Evolutionary conservation across 352 stramenopile genomes (phyloP), one percentile per base, ranked within the genome.

Genomic region (Phytophthora cactorum): DNA sequence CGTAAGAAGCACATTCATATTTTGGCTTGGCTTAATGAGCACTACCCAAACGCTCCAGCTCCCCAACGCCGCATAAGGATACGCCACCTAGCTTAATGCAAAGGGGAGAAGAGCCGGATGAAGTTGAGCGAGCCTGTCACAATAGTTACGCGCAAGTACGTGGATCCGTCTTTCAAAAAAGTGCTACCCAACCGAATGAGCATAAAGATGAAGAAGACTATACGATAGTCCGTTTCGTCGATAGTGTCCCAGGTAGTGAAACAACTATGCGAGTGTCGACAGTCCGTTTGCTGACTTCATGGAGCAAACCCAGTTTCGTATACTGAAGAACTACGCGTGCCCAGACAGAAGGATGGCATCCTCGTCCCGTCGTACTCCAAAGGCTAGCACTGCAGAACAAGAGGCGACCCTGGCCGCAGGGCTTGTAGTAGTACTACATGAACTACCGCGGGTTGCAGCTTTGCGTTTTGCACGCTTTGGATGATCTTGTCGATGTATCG

Each of bases 1-100:
- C 54, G 61, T 22, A 66, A 63, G 45, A 65, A 63, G 25, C 49
- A 75, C 45, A 41, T 58, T 3, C 34, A 69, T 41, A 68, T 79
- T 57, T 54, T 77, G 59, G 52, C 58, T 8, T 79, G 70, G 63
- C 56, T 79, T 41, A 53, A 55, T 43, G 68, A 77, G 44, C 51
- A 69, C 64, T 77, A 77, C 44, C 66, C 70, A 0, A 45, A 72
- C 46, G 53, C 60, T 2, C 66, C 66, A 56, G 55, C 47, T 36
- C 66, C 54, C 8, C 47, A 66, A 17, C 65, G 39, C 44, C 61
- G 41, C 22, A 50, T 66, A 14, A 46, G 53, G 22, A 65, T 58
- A 43, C 53, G 47, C 4, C 46, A 29, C n/a, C 29, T 60, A 10
- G 17, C 31, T 52, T 69, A 68, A 27, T 6, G 14, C 9, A 2